Percentiles rank a stretch among this genome's conserved stretches.
Conservation (phyloP, 805 yeast species). For the Zygosaccharomyces bisporus region DNA sequence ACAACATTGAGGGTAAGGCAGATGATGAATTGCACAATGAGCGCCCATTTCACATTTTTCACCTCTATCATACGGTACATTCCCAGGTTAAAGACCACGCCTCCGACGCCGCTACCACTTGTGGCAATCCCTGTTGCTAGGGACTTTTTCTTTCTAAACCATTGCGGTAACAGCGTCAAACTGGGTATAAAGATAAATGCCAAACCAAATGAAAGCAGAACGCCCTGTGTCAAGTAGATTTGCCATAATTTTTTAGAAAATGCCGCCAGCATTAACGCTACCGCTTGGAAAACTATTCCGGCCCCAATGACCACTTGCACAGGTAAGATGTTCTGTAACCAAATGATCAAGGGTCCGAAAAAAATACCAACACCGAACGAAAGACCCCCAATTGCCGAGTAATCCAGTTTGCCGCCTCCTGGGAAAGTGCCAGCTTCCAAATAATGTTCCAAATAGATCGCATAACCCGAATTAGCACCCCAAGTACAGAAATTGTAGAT, state of each 20-base stretch:
- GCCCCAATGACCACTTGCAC: conserved; percentile 39
- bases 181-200: conserved; percentile 48
- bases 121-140: conserved; percentile 40
- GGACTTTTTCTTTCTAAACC: conserved; percentile 49
- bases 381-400: conserved; percentile 55
- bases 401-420: conserved; percentile 48
- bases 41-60: conserved; percentile 36
- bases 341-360: conserved; percentile 48
- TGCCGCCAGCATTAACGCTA: conserved; percentile 50
- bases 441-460: conserved; percentile 50
- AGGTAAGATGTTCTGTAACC: conserved; percentile 44
- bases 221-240: conserved; percentile 53
- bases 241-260: conserved; percentile 53
- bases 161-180: conserved; percentile 49
- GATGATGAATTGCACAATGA: conserved; percentile 38
- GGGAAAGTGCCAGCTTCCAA: conserved; percentile 42
- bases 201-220: conserved; percentile 50
- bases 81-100: conserved; percentile 40
- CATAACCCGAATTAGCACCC: conserved; percentile 58
- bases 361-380: conserved; percentile 52
- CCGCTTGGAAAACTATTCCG: conserved; percentile 48
- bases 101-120: conserved; percentile 44
- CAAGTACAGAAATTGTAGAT: conserved; percentile 48
- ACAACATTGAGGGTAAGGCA: conserved; percentile 36
- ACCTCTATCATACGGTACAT: conserved; percentile 36